Base-by-base conservation (phyloP, 2,329 filamentous ascomycete species). In the Chrysosphaeria jannelii region DNA sequence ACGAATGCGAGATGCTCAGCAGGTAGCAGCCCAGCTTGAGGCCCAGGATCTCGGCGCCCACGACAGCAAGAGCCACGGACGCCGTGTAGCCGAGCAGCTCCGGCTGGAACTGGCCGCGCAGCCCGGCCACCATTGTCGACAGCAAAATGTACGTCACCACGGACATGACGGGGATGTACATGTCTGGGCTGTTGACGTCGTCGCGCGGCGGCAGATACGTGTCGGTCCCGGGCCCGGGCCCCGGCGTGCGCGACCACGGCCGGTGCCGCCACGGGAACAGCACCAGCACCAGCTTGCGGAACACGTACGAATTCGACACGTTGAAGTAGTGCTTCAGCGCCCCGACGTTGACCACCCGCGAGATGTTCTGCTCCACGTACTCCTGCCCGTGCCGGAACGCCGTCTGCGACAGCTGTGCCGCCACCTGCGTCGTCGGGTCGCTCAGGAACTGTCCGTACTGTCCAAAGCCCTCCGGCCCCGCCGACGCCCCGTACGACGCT, bases 121-220 rank as follows among this genome's bases (percentile, higher is more conserved):
- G 56, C 20, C 85, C 85, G 6, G 81, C 81, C 26, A 97, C 56
- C 20, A 93, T 56, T 1, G 81, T 85, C 5, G 75, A 88, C 8
- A 97, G 59, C 16, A 97, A 67, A 32, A 97, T 89, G 45, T 97
- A 97, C 13, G 85, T 97, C 22, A 93, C 78, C 25, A 97, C 54
- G 2, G 85, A 81, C 85, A 97, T 97, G 38, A 88, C 70, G 28
- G 79, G 79, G 36, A 97, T 97, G 49, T 97, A 97, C 79, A 97
- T 93, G 47, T 97, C 85, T 10, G 88, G 85, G 33, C 76, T 88
- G 47, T 97, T 97, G 44, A 93, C 55, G 40, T 97, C 85, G 43
- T 97, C 81, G 32, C 85, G 60, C 3, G 85, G 85, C 5, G 85
- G 76, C 6, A 91, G 57, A 45, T 85, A 97, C 52, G 66, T 68